Evolutionary conservation across 2,329 filamentous ascomycete genomes (phyloP), one percentile per base, ranked within the genome.

Genomic region (Pseudogymnoascus sp.): DNA sequence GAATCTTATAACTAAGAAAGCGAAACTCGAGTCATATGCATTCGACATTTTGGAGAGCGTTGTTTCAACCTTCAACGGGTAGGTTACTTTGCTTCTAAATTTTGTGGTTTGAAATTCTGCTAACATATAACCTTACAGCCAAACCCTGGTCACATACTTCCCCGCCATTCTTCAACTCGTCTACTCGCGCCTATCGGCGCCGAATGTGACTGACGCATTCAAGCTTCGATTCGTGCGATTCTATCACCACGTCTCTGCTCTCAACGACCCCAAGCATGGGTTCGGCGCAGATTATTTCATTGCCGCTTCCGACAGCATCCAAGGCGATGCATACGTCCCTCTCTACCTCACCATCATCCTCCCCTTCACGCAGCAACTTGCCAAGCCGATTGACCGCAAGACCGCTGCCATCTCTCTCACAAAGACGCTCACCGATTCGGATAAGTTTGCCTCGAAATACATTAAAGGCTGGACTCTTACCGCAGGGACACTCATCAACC

Each of bases 281-380:
- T 86, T 95, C 64, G 95, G 93, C 59, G 85, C 92, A 6, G 95
- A 99, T 76, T 96, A 91, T 78, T 95, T 97, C 78, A 90, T 97
- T 76, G 83, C 83, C 68, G 84, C 91, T 67, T 87, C 90, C n/a
- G 90, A 97, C 73, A 81, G 86, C 66, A 82, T 97, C 31, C 93
- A 97, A 75, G 79, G 84, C 25, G 85, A 86, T 60, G 83, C 95
- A 44, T 97, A 97, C 75, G 87, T 87, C 16, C 88, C 88, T 31
- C 84, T 99, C 63, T 99, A 99, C 77, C 84, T 92, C 6, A 86
- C 81, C 36, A 89, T 97, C 71, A 90, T 99, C 69, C 85, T 99
- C 6, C 89, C 90, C 0, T 89, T 91, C 64, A 97, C 93, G 0
- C 89, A 93, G 74, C 93, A 96, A 75, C 84, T 99, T 25, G 87